Evolutionary conservation across 495 filamentous ascomycete genomes (phyloP), one percentile per base, ranked within the genome.

Genomic region (Hypoxylon intermedium): DNA sequence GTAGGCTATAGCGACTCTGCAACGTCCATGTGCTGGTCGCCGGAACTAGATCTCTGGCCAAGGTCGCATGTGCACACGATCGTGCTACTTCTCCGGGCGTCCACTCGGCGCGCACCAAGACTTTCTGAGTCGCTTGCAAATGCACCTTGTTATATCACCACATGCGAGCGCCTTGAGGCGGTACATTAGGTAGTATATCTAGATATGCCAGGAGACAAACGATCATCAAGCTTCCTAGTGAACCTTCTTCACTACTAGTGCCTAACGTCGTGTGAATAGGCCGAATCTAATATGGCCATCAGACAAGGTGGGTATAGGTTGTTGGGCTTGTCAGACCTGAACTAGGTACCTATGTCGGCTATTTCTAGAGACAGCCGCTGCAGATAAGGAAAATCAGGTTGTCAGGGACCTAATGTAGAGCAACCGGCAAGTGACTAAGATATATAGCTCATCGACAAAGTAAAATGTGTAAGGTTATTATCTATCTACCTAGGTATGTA

Each of bases 111-210:
- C 46, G 58, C 34, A 31, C 41, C 33, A 65, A 40, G 12, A 47
- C 41, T 38, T 36, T 51, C 43, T 72, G 67, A 61, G 75, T 65
- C 73, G 65, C 46, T 77, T 77, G 15, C 15, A 19, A 5, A 36
- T 13, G 15, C 33, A 13, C 12, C 33, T 13, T 36, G 33, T 36
- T 11, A 36, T 36, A 9, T 33, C 2, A 13, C n/a, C 2, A 36
- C 1, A 4, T 9, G n/a, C 33, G n/a, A 36, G 33, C n/a, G n/a
- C n/a, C n/a, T n/a, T n/a, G n/a, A n/a, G n/a, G n/a, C n/a, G n/a
- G n/a, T n/a, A n/a, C n/a, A n/a, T n/a, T n/a, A n/a, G n/a, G n/a
- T n/a, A n/a, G n/a, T n/a, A n/a, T n/a, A n/a, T n/a, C n/a, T n/a
- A n/a, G n/a, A n/a, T n/a, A n/a, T n/a, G n/a, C n/a, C n/a, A n/a